Conservation (phyloP, 2,329 filamentous ascomycete genomes). For the Passalora sequoiae region DNA sequence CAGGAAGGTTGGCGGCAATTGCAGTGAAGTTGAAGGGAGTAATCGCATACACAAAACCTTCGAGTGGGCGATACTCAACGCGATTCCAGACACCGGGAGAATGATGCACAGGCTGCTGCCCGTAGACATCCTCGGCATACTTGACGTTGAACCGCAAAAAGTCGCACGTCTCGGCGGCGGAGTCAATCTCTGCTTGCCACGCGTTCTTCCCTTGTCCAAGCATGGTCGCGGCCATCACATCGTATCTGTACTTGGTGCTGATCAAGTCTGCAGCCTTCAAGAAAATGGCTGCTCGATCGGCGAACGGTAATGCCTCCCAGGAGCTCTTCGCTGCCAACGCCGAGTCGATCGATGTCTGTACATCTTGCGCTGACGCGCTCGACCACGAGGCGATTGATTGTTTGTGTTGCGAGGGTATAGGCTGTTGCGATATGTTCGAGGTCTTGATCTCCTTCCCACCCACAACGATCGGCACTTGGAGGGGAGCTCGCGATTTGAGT, state of each 20-base stretch:
- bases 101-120: slow-evolving; percentile 79
- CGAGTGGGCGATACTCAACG: slow-evolving; percentile 79
- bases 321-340: slow-evolving; percentile 78
- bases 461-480: slow-evolving; percentile 78
- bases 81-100: slow-evolving; percentile 84
- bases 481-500: slow-evolving; percentile 62
- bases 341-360: slow-evolving; percentile 72
- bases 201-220: slow-evolving; percentile 96
- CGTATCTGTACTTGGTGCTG: slow-evolving; percentile 87
- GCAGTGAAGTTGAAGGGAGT: slow-evolving; percentile 97
- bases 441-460: slow-evolving; percentile 64
- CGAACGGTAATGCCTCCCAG: slow-evolving; percentile 84
- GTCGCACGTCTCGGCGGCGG: slow-evolving; percentile 85
- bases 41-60: slow-evolving; percentile 93
- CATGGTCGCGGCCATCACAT: slow-evolving; percentile 94
- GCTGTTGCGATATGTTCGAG: slow-evolving; percentile 61
- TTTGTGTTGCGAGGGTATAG: slow-evolving; percentile 76
- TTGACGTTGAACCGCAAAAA: slow-evolving; percentile 88
- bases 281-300: slow-evolving; percentile 87
- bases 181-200: slow-evolving; percentile 98
- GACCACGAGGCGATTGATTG: slow-evolving; percentile 77
- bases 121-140: slow-evolving; percentile 87
- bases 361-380: slow-evolving; percentile 69
- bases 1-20: slow-evolving; percentile 81
- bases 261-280: slow-evolving; percentile 93